phyloP scores from a whole-genome alignment of 345 rosid species.

The Schrenkiella parvula region DNA sequence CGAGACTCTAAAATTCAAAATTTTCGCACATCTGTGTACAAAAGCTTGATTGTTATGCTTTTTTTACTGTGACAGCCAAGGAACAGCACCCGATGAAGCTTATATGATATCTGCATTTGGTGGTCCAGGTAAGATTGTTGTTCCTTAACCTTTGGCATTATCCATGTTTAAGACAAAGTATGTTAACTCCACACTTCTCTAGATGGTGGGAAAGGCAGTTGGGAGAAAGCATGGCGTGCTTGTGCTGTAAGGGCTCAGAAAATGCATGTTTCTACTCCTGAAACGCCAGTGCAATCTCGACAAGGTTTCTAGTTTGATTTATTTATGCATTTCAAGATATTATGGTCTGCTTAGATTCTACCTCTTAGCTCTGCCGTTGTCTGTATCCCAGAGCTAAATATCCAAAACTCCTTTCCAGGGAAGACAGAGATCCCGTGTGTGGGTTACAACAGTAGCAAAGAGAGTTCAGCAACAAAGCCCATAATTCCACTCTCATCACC shows the following conservation, averaged over 20 bases:
- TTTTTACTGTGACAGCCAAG: slow-evolving; percentile 61
- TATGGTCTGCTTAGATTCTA: slow-evolving; percentile 12
- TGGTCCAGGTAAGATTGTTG: slow-evolving; percentile 62
- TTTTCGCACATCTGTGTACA: slow-evolving; percentile 3
- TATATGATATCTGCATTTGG: slow-evolving; percentile 98
- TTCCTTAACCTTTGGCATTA: slow-evolving; percentile 10
- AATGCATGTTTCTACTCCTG: slow-evolving; percentile 42
- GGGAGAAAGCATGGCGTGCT: slow-evolving; percentile 84
- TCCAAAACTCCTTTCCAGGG: slow-evolving; percentile 40
- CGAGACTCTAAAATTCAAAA: neutral
- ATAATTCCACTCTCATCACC: slow-evolving; percentile 77
- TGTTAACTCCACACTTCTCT: slow-evolving; percentile 23
- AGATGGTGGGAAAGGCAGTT: slow-evolving; percentile 79
- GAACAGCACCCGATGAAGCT: slow-evolving; percentile 87
- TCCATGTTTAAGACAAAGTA: neutral
- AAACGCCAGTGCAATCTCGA: slow-evolving; percentile 65
- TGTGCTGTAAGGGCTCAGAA: slow-evolving; percentile 66
- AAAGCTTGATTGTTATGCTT: slow-evolving; percentile 8
- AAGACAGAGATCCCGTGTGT: slow-evolving; percentile 50
- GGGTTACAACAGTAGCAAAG: slow-evolving; percentile 53
- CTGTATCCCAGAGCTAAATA: slow-evolving; percentile 47
- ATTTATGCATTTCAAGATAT: neutral
- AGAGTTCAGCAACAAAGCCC: slow-evolving; percentile 47
- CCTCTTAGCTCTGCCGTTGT: slow-evolving; percentile 33
- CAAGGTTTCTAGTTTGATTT: slow-evolving; percentile 46